phyloP scores from a whole-genome alignment of 2,329 filamentous ascomycete genomes.

The Dothidotthia symphoricarpi region DNA sequence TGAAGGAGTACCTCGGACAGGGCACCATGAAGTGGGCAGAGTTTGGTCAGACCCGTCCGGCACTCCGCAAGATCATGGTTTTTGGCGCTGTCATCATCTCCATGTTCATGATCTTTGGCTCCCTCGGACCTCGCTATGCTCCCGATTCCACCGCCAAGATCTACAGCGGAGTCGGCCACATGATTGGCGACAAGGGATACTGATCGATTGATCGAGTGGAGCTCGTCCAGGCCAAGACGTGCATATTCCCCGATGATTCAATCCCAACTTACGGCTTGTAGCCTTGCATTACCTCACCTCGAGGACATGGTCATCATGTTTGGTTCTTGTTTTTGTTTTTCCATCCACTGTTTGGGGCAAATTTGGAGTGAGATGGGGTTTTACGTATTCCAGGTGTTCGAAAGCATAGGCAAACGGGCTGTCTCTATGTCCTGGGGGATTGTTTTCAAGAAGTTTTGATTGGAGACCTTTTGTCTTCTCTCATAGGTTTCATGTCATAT shows the following conservation, averaged over 20 bases:
- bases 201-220: constrained; percentile 6
- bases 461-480: constrained; percentile 3
- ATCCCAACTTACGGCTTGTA: neutral
- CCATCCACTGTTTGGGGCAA: constrained; percentile 22
- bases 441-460: constrained; percentile 13
- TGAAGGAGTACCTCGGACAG: constrained; percentile 75
- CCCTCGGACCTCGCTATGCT: constrained; percentile 42
- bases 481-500: constrained; percentile 16
- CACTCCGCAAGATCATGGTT: constrained; percentile 73
- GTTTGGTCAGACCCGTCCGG: constrained; percentile 74
- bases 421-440: constrained; percentile 19
- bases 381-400: constrained; percentile 24
- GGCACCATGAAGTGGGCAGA: constrained; percentile 79
- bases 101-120: constrained; percentile 67
- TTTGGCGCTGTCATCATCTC: constrained; percentile 62
- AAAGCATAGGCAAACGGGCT: constrained; percentile 37
- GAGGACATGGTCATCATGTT: constrained; percentile 8
- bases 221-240: neutral
- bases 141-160: constrained; percentile 39
- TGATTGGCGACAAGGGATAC: constrained; percentile 32
- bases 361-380: constrained; percentile 22
- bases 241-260: too few species aligned
- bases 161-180: constrained; percentile 36
- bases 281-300: neutral
- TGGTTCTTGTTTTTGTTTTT: constrained; percentile 32